phyloP scores from a whole-genome alignment of 495 filamentous ascomycete genomes.

The Talaromyces wortmannii region DNA sequence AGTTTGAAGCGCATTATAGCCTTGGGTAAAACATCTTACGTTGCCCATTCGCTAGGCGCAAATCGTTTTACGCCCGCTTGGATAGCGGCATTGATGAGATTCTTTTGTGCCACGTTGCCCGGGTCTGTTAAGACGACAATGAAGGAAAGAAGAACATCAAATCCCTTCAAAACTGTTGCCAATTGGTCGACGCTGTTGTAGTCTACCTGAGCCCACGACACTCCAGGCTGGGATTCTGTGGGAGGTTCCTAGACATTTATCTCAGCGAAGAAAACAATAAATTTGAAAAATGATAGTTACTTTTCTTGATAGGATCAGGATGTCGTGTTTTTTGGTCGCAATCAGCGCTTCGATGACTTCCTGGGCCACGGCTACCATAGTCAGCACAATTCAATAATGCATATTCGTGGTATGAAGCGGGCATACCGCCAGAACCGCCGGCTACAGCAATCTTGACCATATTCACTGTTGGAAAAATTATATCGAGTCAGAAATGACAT shows the following conservation, averaged over 20 bases:
- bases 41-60: conserved; percentile 13
- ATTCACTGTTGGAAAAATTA: not conserved
- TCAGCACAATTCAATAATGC: not conserved
- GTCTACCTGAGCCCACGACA: conserved; percentile 28
- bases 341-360: conserved; percentile 44
- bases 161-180: conserved; percentile 25
- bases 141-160: conserved; percentile 45
- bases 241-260: conserved; percentile 8
- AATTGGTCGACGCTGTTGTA: conserved; percentile 30
- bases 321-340: conserved; percentile 37
- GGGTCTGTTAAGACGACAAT: conserved; percentile 22
- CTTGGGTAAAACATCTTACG: not conserved
- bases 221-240: not conserved
- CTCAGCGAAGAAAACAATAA: not conserved
- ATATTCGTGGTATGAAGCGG: not conserved
- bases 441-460: conserved; percentile 1
- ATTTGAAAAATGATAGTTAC: conserved; percentile 8
- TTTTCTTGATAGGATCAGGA: conserved; percentile 32
- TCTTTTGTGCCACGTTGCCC: conserved; percentile 24
- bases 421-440: not conserved
- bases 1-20: not conserved
- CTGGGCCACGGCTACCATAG: conserved; percentile 31
- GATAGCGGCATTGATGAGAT: conserved; percentile 48
- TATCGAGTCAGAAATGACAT: no score
- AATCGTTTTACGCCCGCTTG: conserved; percentile 51